Conservation (phyloP, 768 basidiomycete species). For the Lactarius indigo region DNA sequence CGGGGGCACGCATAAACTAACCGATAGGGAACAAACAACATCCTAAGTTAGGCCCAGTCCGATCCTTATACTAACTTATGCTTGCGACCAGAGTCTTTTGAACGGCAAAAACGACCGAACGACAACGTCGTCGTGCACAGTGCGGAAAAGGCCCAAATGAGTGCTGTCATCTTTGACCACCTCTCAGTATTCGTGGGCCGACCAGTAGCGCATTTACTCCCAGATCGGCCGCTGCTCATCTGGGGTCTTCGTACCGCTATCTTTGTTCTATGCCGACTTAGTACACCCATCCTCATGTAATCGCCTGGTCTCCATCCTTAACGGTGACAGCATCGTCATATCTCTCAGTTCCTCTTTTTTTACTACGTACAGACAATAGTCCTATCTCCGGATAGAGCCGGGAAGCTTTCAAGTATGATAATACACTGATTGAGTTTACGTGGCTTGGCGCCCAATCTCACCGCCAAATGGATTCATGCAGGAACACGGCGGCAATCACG, state of each 20-base stretch:
- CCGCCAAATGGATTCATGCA: not conserved
- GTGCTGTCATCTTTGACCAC: not conserved
- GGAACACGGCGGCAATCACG: not conserved
- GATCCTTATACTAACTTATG: not conserved
- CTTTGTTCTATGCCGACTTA: not conserved
- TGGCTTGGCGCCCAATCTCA: not conserved
- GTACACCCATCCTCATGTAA: not conserved
- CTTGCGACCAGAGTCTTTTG: not conserved
- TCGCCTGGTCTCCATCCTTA: not conserved
- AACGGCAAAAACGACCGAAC: not conserved
- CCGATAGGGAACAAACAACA: not conserved
- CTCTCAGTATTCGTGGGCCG: not conserved
- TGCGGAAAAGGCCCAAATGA: not conserved
- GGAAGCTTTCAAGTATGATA: not conserved
- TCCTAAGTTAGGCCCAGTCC: not conserved
- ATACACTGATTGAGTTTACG: not conserved
- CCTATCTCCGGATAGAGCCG: not conserved
- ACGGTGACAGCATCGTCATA: not conserved
- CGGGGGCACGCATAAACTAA: not conserved
- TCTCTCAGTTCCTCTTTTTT: not conserved
- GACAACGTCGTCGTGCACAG: not conserved
- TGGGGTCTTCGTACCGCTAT: not conserved
- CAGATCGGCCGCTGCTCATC: not conserved
- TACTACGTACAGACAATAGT: no score
- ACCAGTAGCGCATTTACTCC: not conserved